phyloP scores from a whole-genome alignment of 2,329 filamentous ascomycete genomes.

The Ophiobolus disseminans region DNA sequence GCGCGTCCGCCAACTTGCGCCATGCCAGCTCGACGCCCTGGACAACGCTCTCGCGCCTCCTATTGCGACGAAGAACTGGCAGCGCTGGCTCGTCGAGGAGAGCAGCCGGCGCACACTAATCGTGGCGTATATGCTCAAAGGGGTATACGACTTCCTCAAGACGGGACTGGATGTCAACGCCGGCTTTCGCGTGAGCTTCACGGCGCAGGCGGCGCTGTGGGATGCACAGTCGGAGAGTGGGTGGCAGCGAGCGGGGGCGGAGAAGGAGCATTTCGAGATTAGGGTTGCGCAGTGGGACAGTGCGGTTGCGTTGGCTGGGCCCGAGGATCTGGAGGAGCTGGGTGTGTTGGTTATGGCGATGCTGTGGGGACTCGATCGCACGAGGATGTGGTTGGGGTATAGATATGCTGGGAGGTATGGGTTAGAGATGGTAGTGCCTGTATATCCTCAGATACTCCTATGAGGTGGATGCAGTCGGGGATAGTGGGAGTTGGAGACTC shows the following conservation, averaged over 20 bases:
- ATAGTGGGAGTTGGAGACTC: too few relatives aligned
- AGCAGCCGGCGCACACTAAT: conserved; percentile 43
- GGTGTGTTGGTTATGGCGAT: conserved; percentile 21
- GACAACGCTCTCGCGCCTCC: too few relatives aligned
- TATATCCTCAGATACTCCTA: too few relatives aligned
- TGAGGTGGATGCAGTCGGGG: too few relatives aligned
- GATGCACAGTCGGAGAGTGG: conserved; percentile 13
- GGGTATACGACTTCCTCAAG: conserved; percentile 35
- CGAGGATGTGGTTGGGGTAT: conserved; percentile 14
- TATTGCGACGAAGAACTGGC: background rate
- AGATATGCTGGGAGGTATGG: too few relatives aligned
- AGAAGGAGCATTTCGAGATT: conserved; percentile 11
- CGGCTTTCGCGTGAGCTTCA: conserved; percentile 12
- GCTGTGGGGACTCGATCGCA: conserved; percentile 13
- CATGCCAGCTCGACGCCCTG: too few relatives aligned
- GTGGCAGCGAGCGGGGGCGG: conserved; percentile 9
- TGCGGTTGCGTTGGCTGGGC: conserved; percentile 8
- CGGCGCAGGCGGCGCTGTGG: conserved; percentile 19
- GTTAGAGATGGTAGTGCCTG: too few relatives aligned
- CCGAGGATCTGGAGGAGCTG: conserved; percentile 22
- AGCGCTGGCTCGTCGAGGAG: conserved; percentile 37
- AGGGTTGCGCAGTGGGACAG: conserved; percentile 10
- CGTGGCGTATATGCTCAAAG: conserved; percentile 36
- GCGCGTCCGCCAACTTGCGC: too few relatives aligned
- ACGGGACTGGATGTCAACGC: background rate